These are phyloP conservation scores for Leptosphaerulina australis DNA, from an alignment of 2,329 filamentous ascomycete genomes.

Conservation along the genomic window DNA sequence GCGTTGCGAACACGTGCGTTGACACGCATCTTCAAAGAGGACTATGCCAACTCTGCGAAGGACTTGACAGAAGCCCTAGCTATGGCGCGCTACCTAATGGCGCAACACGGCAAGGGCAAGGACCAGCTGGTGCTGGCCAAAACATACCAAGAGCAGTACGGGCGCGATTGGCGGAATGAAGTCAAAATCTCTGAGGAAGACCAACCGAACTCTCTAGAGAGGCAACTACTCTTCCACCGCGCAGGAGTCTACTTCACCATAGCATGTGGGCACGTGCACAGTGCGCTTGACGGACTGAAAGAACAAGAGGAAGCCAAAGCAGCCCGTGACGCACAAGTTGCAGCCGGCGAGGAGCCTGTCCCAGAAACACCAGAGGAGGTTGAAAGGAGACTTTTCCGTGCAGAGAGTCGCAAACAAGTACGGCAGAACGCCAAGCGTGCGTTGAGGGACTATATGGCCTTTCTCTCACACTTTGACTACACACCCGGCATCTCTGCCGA, in stretches of 20 bases:
- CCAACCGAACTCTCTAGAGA: constrained; percentile 76
- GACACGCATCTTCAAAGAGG: constrained; percentile 75
- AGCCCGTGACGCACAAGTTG: constrained; percentile 29
- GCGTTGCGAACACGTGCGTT: constrained; percentile 75
- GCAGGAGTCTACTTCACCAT: constrained; percentile 74
- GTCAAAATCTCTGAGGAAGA: constrained; percentile 64
- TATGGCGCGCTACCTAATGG: constrained; percentile 59
- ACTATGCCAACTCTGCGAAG: constrained; percentile 70
- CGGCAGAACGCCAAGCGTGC: constrained; percentile 77
- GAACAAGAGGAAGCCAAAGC: constrained; percentile 47
- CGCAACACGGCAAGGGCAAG: constrained; percentile 58
- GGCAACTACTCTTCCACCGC: constrained; percentile 77
- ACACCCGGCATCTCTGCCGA: constrained; percentile 71
- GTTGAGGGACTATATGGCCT: constrained; percentile 74
- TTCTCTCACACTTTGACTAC: constrained; percentile 77
- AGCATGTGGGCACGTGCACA: constrained; percentile 69
- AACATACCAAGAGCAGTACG: constrained; percentile 48
- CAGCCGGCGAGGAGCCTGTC: constrained; percentile 36
- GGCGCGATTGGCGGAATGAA: constrained; percentile 57
- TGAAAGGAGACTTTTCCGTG: constrained; percentile 54
- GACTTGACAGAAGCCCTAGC: constrained; percentile 73
- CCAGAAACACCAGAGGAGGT: constrained; percentile 54
- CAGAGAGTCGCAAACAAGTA: constrained; percentile 71
- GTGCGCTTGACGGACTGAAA: constrained; percentile 59
- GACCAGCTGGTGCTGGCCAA: constrained; percentile 61